Conservation (phyloP, 2,329 filamentous ascomycete genomes). For the Juglanconis sp. region DNA sequence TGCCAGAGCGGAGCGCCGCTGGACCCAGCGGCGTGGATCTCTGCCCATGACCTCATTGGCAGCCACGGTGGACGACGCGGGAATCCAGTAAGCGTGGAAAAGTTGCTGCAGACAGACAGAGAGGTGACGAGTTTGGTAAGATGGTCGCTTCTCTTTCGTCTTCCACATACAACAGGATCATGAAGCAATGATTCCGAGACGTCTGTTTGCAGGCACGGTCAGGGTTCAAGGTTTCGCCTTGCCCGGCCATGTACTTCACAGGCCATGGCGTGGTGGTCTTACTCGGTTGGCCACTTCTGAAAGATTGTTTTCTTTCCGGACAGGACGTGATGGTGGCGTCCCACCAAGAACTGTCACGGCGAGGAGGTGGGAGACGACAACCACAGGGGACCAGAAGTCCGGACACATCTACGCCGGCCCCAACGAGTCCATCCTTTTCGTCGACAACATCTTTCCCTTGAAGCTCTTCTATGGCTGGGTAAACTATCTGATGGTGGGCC, state of each 20-base stretch:
- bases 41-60: too few species aligned
- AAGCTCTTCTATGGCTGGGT: conserved; percentile 47
- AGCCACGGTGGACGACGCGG: too few species aligned
- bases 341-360: not conserved
- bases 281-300: not conserved
- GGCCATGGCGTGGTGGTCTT: not conserved
- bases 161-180: conserved; percentile 14
- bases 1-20: too few species aligned
- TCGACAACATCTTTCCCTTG: conserved; percentile 87
- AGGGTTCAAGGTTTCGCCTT: conserved; percentile 25
- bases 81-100: not conserved
- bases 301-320: not conserved
- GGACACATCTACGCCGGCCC: conserved; percentile 77
- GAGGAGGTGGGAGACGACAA: conserved; percentile 38
- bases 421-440: conserved; percentile 82
- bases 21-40: too few species aligned
- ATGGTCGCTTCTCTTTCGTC: conserved; percentile 8
- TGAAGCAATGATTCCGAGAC: conserved; percentile 32
- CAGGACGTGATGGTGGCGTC: not conserved
- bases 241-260: conserved; percentile 12
- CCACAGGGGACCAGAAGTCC: conserved; percentile 60
- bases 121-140: not conserved
- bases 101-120: too few species aligned
- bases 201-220: conserved; percentile 30
- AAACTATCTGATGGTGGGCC: conserved; percentile 35